phyloP scores from a whole-genome alignment of 192 early-diverging fungal species.

The Backusella luteola region DNA sequence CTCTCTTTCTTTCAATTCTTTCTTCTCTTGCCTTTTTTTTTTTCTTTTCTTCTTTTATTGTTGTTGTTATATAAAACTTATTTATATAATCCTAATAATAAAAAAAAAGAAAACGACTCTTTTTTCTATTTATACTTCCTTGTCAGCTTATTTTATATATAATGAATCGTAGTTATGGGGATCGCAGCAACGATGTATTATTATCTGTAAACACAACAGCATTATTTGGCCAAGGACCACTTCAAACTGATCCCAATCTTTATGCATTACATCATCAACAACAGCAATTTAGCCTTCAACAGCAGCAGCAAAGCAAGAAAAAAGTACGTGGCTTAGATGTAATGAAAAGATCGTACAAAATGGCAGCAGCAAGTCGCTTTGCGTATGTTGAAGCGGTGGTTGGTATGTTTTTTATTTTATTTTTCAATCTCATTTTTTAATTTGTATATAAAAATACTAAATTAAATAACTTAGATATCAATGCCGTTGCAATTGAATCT shows the following conservation, averaged over 20 bases:
- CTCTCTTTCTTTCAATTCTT: neutral
- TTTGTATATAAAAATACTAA: neutral
- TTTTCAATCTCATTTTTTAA: constrained; percentile 5
- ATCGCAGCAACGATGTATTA: neutral
- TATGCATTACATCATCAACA: constrained; percentile 11
- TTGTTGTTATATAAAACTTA: neutral
- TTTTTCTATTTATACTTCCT: neutral
- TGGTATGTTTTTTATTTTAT: constrained; percentile 16
- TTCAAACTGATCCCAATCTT: constrained; percentile 4
- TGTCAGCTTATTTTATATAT: neutral
- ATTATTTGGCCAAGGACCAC: neutral
- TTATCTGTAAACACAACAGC: neutral
- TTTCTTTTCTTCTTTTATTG: neutral
- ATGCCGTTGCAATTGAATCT: constrained; percentile 53
- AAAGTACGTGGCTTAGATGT: neutral
- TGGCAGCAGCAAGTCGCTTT: constrained; percentile 12
- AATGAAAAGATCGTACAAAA: neutral
- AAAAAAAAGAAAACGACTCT: neutral
- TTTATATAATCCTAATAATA: neutral
- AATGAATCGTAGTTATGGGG: neutral
- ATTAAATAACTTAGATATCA: constrained; percentile 41
- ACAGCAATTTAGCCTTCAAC: neutral
- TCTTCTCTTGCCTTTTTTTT: neutral
- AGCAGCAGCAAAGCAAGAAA: neutral
- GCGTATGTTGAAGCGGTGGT: constrained; percentile 28